phyloP scores from a whole-genome alignment of 2,329 filamentous ascomycete species.

The Aspergillus neoniger region DNA sequence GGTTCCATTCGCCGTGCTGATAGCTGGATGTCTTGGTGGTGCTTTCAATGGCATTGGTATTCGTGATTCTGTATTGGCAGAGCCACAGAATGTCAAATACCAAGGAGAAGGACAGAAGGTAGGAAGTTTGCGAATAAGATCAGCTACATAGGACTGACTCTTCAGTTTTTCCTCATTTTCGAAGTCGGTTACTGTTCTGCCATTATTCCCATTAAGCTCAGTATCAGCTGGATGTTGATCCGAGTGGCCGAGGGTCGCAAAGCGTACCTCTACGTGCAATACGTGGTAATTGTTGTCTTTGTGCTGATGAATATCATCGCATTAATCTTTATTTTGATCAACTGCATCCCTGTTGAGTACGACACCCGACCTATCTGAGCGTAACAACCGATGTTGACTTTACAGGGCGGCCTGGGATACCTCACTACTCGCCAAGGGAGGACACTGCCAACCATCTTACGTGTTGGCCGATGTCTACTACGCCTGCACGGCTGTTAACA shows the following conservation, averaged over 20 bases:
- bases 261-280: slow-evolving; percentile 24
- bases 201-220: slow-evolving; percentile 31
- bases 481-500: slow-evolving; percentile 28
- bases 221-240: slow-evolving; percentile 30
- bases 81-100: slow-evolving; percentile 23
- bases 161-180: slow-evolving; percentile 30
- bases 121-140: neutral
- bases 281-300: slow-evolving; percentile 22
- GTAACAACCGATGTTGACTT: neutral
- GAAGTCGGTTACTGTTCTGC: slow-evolving; percentile 30
- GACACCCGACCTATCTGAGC: neutral
- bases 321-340: slow-evolving; percentile 26
- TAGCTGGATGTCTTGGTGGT: slow-evolving; percentile 24
- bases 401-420: slow-evolving; percentile 25
- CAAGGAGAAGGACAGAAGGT: slow-evolving; percentile 23
- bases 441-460: slow-evolving; percentile 23
- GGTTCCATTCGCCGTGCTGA: slow-evolving; percentile 24
- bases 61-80: slow-evolving; percentile 13
- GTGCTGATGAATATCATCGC: slow-evolving; percentile 27
- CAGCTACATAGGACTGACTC: neutral
- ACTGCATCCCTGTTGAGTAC: slow-evolving; percentile 26
- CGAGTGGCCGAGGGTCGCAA: slow-evolving; percentile 27
- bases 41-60: slow-evolving; percentile 29
- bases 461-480: slow-evolving; percentile 29
- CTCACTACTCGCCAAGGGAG: slow-evolving; percentile 17